A percentile compares a stretch with the other conserved stretches of the same genome.
phyloP scores from a whole-genome alignment of 495 filamentous ascomycete species.

The Collariella sp. region DNA sequence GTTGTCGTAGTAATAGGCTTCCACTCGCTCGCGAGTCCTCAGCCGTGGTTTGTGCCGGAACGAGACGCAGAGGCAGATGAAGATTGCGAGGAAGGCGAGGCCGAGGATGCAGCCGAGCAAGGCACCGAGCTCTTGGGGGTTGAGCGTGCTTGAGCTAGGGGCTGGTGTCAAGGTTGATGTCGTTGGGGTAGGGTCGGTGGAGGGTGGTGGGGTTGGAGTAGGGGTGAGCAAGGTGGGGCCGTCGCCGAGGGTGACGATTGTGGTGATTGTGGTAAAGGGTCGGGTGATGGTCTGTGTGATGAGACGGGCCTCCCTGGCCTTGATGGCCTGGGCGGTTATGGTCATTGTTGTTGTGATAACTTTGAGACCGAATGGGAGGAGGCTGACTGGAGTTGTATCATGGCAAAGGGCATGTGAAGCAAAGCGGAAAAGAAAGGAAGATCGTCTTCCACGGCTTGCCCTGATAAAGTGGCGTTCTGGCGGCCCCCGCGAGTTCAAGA shows the following conservation, averaged over 20 bases:
- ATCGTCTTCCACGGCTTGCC: no score
- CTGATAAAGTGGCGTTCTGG: not conserved
- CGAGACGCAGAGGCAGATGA: constrained; percentile 8
- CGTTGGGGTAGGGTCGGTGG: not conserved
- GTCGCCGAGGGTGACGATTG: constrained; percentile 15
- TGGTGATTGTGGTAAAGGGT: constrained; percentile 14
- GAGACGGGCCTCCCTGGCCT: constrained; percentile 1
- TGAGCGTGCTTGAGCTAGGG: not conserved
- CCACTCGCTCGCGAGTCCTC: not conserved
- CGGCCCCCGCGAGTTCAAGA: not conserved
- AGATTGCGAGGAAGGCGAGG: constrained; percentile 7
- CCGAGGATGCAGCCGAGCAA: constrained; percentile 16
- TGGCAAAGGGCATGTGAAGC: not conserved
- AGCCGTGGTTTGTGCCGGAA: not conserved
- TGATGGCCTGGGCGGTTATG: not conserved
- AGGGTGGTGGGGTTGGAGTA: not conserved
- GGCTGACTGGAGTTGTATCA: not conserved
- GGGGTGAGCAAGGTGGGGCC: not conserved
- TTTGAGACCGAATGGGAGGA: not conserved
- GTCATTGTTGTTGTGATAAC: not conserved
- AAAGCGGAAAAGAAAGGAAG: no score
- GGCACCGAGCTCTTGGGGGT: constrained; percentile 14
- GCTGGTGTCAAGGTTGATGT: not conserved
- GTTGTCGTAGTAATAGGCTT: not conserved
- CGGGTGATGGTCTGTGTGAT: constrained; percentile 19